Conservation (phyloP, 371 early-diverging fungal genomes). For the Spiromyces aspiralis region DNA sequence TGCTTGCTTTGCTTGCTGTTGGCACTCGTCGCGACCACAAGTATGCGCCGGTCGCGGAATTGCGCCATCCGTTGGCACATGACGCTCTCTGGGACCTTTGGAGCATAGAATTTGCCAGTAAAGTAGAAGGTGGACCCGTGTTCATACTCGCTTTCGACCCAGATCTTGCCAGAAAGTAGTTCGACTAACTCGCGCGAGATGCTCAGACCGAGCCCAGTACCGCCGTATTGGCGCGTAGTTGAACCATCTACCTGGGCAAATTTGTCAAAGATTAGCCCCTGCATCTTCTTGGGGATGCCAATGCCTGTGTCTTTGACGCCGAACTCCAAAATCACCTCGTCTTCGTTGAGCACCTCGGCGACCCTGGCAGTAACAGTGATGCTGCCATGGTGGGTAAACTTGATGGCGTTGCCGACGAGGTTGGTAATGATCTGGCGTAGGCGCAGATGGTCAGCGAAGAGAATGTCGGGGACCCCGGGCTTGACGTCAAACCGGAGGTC, state of each 20-base stretch:
- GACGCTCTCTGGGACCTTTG: constrained; percentile 9
- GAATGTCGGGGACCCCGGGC: constrained; percentile 42
- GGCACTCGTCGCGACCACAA: constrained; percentile 12
- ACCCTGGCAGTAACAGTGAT: constrained; percentile 29
- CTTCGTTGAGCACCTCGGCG: constrained; percentile 11
- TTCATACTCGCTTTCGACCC: constrained; percentile 49
- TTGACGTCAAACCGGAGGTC: constrained; percentile 38
- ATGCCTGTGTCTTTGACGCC: constrained; percentile 72
- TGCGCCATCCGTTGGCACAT: constrained; percentile 16
- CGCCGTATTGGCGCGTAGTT: constrained; percentile 67
- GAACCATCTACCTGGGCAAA: constrained; percentile 69
- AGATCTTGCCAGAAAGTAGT: constrained; percentile 63
- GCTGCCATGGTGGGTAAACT: constrained; percentile 58
- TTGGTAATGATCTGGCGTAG: constrained; percentile 66
- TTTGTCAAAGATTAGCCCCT: constrained; percentile 57
- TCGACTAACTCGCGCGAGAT: constrained; percentile 57
- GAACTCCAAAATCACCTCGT: constrained; percentile 36
- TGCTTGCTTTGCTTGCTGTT: constrained; percentile 5
- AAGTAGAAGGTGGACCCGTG: constrained; percentile 60
- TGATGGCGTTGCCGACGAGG: constrained; percentile 73
- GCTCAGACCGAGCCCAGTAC: constrained; percentile 69
- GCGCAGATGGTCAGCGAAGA: constrained; percentile 60
- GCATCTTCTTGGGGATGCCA: constrained; percentile 61
- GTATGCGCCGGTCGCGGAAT: constrained; percentile 17
- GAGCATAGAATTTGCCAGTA: constrained; percentile 31